Evolutionary conservation across 495 filamentous ascomycete species (phyloP), one percentile per base, ranked within the genome.

Genomic region (Letharia lupina): DNA sequence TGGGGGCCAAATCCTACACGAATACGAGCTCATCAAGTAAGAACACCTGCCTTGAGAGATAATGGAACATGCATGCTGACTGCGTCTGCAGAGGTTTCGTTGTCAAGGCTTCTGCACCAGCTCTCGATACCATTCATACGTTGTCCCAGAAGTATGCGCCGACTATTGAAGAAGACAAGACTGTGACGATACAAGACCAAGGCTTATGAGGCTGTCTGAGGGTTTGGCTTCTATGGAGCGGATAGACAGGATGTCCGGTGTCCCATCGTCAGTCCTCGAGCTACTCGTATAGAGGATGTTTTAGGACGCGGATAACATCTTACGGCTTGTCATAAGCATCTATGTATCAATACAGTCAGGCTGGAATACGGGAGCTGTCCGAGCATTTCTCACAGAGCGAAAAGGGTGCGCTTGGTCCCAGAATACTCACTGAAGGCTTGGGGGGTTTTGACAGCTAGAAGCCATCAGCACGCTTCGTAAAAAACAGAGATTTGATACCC

Each of bases 161-260:
- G 2, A 74, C 82, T 13, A 86, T 96, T 60, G 91, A 96, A 72
- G 88, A 91, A 68, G 91, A 96, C 70, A 76, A 87, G 70, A 73
- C 87, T 37, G 85, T 91, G 56, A 71, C 66, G 12, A 67, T 68
- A 12, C 67, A 68, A 59, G 47, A 67, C 23, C 48, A 67, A 37
- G 56, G 57, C 10, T 13, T 42, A n/a, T 37, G 31, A 61, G 45
- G 45, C 20, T 45, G 33, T 42, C 47, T 11, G 31, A 42, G 33
- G 1, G 15, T 28, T 39, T 28, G 11, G 15, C 1, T 39, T 45
- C 40, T 59, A 28, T 20, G 40, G 61, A 45, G 23, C 20, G 13
- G 56, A 18, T 62, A 44, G 59, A 47, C 41, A 33, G 31, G 28
- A 35, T 16, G 12, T 16, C 1, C 2, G 23, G 13, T 1, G 13